Percentiles rank a stretch among this genome's conserved stretches.
Conservation (phyloP, 208 protist species). For the Wallacemonas sp. region DNA sequence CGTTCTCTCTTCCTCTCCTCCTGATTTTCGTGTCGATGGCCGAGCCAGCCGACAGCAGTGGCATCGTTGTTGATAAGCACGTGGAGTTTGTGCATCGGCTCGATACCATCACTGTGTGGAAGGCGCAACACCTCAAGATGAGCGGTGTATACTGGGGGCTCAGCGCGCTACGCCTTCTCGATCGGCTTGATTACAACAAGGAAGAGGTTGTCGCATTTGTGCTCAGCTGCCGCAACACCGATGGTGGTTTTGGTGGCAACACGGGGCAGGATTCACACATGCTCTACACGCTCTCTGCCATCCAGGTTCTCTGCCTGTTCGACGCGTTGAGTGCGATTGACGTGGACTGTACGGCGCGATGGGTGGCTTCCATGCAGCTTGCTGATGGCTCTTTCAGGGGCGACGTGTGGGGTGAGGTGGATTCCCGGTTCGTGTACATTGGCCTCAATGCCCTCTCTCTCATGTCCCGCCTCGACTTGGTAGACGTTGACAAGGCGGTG, state of each 20-base stretch:
- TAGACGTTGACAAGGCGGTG: conserved; percentile 91
- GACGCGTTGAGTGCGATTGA: conserved; percentile 56
- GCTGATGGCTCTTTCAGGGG: conserved; percentile 98
- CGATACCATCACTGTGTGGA: conserved; percentile 88
- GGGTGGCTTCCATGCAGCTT: conserved; percentile 92
- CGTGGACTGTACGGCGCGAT: conserved; percentile 54
- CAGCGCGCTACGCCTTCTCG: conserved; percentile 76
- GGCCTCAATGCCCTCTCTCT: conserved; percentile 94
- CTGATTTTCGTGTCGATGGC: neutral
- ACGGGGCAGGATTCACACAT: conserved; percentile 97
- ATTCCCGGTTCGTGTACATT: conserved; percentile 98
- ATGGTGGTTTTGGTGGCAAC: conserved; percentile 98
- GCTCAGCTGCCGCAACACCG: conserved; percentile 85
- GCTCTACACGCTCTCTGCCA: conserved; percentile 97
- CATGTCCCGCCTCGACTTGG: conserved; percentile 64
- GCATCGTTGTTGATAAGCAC: conserved; percentile 57
- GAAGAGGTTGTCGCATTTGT: conserved; percentile 94
- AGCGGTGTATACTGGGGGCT: conserved; percentile 98
- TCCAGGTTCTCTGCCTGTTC: conserved; percentile 94
- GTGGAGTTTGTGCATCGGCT: conserved; percentile 69
- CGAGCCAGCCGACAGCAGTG: too few species aligned
- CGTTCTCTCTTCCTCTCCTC: conserved; percentile 14
- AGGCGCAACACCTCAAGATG: conserved; percentile 96
- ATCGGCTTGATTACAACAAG: conserved; percentile 69
- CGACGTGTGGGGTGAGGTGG: conserved; percentile 99